Conservation (phyloP, 805 yeast species). For the Naumovozyma castellii region DNA sequence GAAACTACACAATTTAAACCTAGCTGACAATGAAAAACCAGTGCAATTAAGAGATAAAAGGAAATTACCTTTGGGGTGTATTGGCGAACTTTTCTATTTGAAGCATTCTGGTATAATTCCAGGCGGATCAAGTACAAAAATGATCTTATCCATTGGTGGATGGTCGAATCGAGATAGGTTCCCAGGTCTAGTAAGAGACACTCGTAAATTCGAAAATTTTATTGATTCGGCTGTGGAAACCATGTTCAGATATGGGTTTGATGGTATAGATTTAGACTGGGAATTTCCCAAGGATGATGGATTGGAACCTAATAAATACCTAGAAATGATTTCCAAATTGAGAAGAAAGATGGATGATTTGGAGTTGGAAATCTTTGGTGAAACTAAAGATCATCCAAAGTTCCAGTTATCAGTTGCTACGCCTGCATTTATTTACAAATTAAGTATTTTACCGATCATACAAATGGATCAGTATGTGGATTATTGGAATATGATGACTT, state of each 20-base stretch:
- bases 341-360: conserved; percentile 33
- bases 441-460: conserved; percentile 35
- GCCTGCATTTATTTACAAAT: conserved; percentile 50
- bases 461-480: conserved; percentile 52
- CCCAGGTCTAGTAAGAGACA: conserved; percentile 35
- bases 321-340: conserved; percentile 35
- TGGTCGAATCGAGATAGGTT: conserved; percentile 48
- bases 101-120: conserved; percentile 16
- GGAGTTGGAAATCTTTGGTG: conserved; percentile 25
- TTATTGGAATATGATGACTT: conserved; percentile 85
- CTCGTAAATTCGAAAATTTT: conserved; percentile 36
- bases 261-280: conserved; percentile 93
- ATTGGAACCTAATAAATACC: conserved; percentile 37
- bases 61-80: conserved; percentile 35
- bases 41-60: conserved; percentile 1
- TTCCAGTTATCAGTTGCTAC: conserved; percentile 63
- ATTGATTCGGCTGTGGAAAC: conserved; percentile 39
- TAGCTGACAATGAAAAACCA: background rate
- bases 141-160: conserved; percentile 79
- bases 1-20: conserved; percentile 2
- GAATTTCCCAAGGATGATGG: conserved; percentile 57
- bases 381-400: conserved; percentile 7
- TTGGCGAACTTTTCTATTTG: conserved; percentile 41
- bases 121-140: conserved; percentile 32
- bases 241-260: conserved; percentile 54